A percentile compares a stretch with the other conserved stretches of the same genome.
phyloP scores from a whole-genome alignment of 305 asterid genomes.

The Ilex paraguariensis region DNA sequence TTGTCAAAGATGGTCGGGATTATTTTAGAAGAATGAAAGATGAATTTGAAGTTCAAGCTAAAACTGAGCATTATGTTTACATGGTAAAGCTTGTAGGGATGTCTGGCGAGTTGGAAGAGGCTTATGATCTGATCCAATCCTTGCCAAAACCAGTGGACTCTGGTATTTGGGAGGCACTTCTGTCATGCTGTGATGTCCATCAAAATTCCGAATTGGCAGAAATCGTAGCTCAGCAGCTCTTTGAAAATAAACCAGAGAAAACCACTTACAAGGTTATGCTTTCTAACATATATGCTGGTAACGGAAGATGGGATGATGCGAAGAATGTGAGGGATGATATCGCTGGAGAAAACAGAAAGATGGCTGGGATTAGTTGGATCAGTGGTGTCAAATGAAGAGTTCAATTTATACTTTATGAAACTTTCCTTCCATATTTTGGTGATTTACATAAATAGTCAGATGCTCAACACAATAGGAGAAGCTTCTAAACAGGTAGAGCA shows the following conservation, averaged over 20 bases:
- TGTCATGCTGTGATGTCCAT: slow-evolving; percentile 58
- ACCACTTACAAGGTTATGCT: slow-evolving; percentile 55
- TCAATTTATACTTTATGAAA: too few species aligned
- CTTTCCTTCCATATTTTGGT: too few species aligned
- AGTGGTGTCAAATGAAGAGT: slow-evolving; percentile 8
- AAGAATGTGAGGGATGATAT: slow-evolving; percentile 43
- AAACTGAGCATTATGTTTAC: slow-evolving; percentile 65
- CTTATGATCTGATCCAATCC: slow-evolving; percentile 44
- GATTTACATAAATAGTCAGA: too few species aligned
- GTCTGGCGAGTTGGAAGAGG: slow-evolving; percentile 62
- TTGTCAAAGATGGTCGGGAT: slow-evolving; percentile 44
- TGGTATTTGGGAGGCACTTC: slow-evolving; percentile 75
- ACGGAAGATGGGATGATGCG: slow-evolving; percentile 68
- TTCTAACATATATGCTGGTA: slow-evolving; percentile 60
- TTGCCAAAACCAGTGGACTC: slow-evolving; percentile 40
- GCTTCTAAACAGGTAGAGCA: too few species aligned
- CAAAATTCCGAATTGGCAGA: slow-evolving; percentile 45
- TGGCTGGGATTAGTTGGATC: slow-evolving; percentile 62
- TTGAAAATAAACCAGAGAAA: slow-evolving; percentile 25
- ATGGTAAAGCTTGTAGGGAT: slow-evolving; percentile 88
- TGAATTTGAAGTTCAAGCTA: slow-evolving; percentile 38
- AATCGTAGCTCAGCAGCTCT: slow-evolving; percentile 30
- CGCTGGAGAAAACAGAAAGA: slow-evolving; percentile 32
- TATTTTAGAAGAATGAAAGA: slow-evolving; percentile 48
- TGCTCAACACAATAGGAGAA: too few species aligned